Percentiles rank a stretch among this genome's conserved stretches.
Conservation (phyloP, 2,329 filamentous ascomycete genomes). For the Aspergillus cejpii region DNA sequence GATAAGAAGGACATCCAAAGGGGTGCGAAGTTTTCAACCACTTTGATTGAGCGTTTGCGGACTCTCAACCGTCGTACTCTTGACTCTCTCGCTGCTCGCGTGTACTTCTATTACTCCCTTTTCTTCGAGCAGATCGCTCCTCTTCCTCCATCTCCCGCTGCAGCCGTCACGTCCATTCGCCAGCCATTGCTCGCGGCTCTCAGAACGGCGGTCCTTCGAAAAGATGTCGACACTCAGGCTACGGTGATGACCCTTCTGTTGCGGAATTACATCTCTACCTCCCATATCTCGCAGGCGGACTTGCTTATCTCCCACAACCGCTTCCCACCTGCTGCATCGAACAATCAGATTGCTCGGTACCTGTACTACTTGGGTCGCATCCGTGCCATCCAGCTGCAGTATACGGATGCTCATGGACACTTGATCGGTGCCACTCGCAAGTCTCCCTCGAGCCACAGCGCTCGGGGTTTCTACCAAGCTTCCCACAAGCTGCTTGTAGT, state of each 20-base stretch:
- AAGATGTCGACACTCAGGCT: conserved; percentile 95
- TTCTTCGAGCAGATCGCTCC: conserved; percentile 90
- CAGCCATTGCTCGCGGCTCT: conserved; percentile 81
- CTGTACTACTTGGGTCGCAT: conserved; percentile 96
- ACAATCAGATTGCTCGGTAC: conserved; percentile 96
- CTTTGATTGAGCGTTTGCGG: conserved; percentile 77
- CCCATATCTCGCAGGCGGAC: conserved; percentile 94
- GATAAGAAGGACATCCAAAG: conserved; percentile 74
- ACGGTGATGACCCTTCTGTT: conserved; percentile 91
- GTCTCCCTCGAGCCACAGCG: conserved; percentile 80
- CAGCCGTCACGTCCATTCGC: conserved; percentile 77
- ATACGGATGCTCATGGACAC: conserved; percentile 94
- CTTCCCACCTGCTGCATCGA: conserved; percentile 88
- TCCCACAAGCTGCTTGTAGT: conserved; percentile 95
- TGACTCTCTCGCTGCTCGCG: conserved; percentile 87
- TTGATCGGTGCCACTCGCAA: conserved; percentile 90
- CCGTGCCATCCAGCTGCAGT: conserved; percentile 89
- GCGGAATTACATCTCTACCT: conserved; percentile 91
- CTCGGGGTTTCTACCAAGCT: conserved; percentile 89
- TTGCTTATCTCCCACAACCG: conserved; percentile 91
- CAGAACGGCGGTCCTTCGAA: conserved; percentile 89
- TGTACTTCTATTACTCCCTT: conserved; percentile 96
- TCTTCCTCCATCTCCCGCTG: conserved; percentile 79
- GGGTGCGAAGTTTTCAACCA: conserved; percentile 76
- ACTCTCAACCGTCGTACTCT: conserved; percentile 86